A percentile compares a stretch with the other conserved stretches of the same genome.
These are phyloP conservation scores for Rhododendron simsii DNA, from an alignment of 148 eudicot genomes.

Conservation along the genomic window DNA sequence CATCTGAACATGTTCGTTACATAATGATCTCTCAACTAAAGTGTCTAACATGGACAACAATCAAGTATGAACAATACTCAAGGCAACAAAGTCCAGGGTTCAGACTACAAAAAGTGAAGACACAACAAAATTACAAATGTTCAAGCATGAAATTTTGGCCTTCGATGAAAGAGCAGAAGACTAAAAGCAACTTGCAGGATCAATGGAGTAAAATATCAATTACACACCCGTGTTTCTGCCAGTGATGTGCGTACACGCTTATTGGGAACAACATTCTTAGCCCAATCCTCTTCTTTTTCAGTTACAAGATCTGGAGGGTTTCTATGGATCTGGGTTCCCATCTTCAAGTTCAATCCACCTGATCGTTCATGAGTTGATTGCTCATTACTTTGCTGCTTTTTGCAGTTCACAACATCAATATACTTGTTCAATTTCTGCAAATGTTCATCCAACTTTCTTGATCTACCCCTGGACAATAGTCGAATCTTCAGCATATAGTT, in stretches of 20 bases:
- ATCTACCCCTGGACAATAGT: constrained; percentile 34
- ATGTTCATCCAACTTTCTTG: constrained; percentile 34
- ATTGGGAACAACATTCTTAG: constrained; percentile 18
- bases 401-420: constrained; percentile 22
- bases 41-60: background rate
- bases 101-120: background rate
- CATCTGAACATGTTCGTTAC: background rate
- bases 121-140: background rate
- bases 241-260: constrained; percentile 45
- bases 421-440: constrained; percentile 35
- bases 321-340: constrained; percentile 32
- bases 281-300: constrained; percentile 35
- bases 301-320: constrained; percentile 30
- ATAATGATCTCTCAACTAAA: background rate
- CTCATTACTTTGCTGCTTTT: constrained; percentile 45
- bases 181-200: background rate
- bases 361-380: constrained; percentile 30
- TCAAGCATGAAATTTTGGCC: background rate
- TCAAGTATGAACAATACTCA: background rate
- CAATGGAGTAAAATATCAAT: background rate
- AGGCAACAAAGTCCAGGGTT: background rate
- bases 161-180: background rate
- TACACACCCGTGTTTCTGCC: constrained; percentile 34
- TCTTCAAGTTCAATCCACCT: constrained; percentile 36
- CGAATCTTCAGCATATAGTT: background rate